Conservation (phyloP, 1,139 yeast genomes). For the Yamadazyma triangularis region DNA sequence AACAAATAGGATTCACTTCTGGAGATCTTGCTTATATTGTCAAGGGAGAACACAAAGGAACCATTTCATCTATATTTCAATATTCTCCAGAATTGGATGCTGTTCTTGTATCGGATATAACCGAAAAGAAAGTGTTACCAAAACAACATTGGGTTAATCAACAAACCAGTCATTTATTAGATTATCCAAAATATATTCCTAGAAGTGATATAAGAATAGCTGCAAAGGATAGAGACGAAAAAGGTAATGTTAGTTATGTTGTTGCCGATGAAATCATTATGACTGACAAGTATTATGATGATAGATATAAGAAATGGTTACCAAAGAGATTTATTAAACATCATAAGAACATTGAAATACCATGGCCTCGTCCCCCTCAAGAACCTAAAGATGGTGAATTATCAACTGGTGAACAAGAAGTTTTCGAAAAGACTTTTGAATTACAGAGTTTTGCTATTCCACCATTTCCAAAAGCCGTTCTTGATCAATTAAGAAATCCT, state of each 20-base stretch:
- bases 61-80: constrained; percentile 49
- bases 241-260: constrained; percentile 57
- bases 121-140: constrained; percentile 45
- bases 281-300: constrained; percentile 68
- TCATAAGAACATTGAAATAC: constrained; percentile 66
- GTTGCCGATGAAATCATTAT: constrained; percentile 74
- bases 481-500: constrained; percentile 71
- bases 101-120: constrained; percentile 32
- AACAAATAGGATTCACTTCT: constrained; percentile 32
- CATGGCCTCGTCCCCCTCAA: constrained; percentile 85
- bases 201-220: constrained; percentile 52
- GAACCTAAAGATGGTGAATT: constrained; percentile 53
- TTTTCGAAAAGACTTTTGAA: constrained; percentile 70
- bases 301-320: constrained; percentile 66
- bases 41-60: constrained; percentile 69
- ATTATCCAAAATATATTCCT: constrained; percentile 57
- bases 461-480: constrained; percentile 66
- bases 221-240: constrained; percentile 63
- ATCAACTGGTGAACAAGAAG: constrained; percentile 56
- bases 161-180: constrained; percentile 68
- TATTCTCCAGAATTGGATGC: constrained; percentile 30
- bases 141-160: constrained; percentile 69
- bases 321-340: constrained; percentile 73
- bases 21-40: constrained; percentile 51
- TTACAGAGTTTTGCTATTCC: constrained; percentile 62